Base-by-base conservation (phyloP, 2,329 filamentous ascomycete species). In the Diaporthe ampelina region DNA sequence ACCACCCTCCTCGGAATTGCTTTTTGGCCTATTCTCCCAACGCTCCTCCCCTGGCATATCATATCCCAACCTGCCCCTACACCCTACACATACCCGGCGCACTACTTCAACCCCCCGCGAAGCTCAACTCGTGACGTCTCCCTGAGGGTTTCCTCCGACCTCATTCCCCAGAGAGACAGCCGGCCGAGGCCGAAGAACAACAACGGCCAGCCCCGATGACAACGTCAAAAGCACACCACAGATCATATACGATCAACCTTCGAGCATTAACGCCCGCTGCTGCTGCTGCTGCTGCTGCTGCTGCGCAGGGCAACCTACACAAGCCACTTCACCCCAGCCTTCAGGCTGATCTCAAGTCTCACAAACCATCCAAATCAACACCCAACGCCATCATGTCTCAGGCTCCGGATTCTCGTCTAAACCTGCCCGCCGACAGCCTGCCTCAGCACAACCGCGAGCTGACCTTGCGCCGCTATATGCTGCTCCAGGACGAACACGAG, bases 401-500 rank as follows among this genome's bases (percentile, higher is more conserved):
- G 29, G 10, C 19, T 6, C 61, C 67, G 17, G 43, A 61, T 4
- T 15, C 70, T 26, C 71, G 70, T 7, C 70, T 59, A 21, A 70
- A 35, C 4, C 45, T 69, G 17, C 54, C 61, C 50, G 35, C 72
- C 26, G 77, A 77, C 37, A 75, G 48, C 40, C 57, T 76, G 17
- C 75, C 72, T 48, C 77, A 79, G 70, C 83, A 85, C 76, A 82
- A 83, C 78, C 86, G 85, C 76, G 84, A 84, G 77, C 84, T 89
- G 52, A 85, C 86, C 70, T 82, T 91, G 79, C 87, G 89, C 78
- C 86, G 89, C 77, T 91, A 90, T 75, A 83, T 90, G 72, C 80
- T 88, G 29, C 82, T 91, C 10, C 86, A 89, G 73, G 86, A 87
- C 76, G 87, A 90, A 78, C 88, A 90, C 79, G 86, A 90, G 74